A percentile compares a stretch with the other conserved stretches of the same genome.
These are phyloP conservation scores for Aureobasidium sp. DNA, from an alignment of 2,329 filamentous ascomycete species.

Conservation along the genomic window DNA sequence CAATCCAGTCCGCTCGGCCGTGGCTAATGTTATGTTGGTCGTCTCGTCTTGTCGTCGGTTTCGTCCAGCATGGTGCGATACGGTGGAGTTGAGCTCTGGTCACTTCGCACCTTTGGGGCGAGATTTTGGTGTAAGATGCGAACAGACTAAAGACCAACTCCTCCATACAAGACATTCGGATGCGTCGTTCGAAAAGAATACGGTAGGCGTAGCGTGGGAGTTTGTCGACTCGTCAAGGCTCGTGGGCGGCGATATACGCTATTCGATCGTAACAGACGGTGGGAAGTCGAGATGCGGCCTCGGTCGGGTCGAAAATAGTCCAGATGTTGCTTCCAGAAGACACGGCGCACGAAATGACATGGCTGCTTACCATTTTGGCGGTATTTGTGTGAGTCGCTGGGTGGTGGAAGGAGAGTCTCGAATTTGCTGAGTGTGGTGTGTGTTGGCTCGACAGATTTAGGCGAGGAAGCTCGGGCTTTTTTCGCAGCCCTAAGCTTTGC, in stretches of 20 bases:
- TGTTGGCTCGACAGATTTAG: too few species aligned
- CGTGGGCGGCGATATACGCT: not conserved
- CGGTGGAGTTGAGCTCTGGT: too few species aligned
- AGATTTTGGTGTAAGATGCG: too few species aligned
- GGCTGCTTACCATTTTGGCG: conserved; percentile 19
- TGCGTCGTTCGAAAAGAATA: not conserved
- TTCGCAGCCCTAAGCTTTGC: too few species aligned
- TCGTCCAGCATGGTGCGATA: not conserved
- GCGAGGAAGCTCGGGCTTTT: too few species aligned
- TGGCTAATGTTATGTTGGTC: not conserved
- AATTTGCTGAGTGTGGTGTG: too few species aligned
- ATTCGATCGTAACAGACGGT: not conserved
- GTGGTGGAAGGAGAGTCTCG: conserved; percentile 11
- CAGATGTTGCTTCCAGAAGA: not conserved
- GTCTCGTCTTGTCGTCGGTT: not conserved
- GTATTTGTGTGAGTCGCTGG: conserved; percentile 15
- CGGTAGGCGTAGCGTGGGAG: not conserved
- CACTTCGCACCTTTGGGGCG: too few species aligned
- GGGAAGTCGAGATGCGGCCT: not conserved
- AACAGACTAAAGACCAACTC: not conserved
- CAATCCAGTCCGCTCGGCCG: not conserved
- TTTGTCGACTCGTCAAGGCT: not conserved
- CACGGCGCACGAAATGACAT: conserved; percentile 5
- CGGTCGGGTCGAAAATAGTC: not conserved
- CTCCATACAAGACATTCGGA: not conserved